Base-by-base conservation (phyloP, 225 moss, liverwort and hornwort species). In the Bryum argenteum region DNA sequence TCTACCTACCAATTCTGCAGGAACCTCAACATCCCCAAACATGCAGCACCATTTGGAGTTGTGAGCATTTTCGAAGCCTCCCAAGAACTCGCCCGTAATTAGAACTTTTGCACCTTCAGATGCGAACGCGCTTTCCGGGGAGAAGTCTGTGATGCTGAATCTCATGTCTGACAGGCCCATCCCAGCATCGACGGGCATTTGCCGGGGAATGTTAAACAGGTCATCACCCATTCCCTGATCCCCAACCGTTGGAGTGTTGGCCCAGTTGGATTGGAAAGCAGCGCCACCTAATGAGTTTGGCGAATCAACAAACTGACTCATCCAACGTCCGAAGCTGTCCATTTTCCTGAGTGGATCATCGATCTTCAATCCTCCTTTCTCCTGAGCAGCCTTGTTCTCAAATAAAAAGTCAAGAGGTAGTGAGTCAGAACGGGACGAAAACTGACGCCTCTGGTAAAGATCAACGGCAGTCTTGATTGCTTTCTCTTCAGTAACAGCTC, bases 11-110 rank as follows among this genome's bases (percentile, higher is more conserved):
- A 91, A 74, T 55, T 94, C 93, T 39, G 89, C 88, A 79, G 90
- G 83, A 33, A 94, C 94, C 82, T 98, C 97, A 57, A 88, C 63
- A 58, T 85, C 87, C 18, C 97, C 97, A 70, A 98, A 98, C 97
- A 98, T 94, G 67, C 94, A 92, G 75, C 82, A 82, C 94, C 94
- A 98, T 54, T 75, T 89, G 38, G 83, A 73, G 28, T 87, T 81
- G 45, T 66, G 54, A 17, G 83, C 78, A 42, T 82, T 85, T 13
- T 79, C 79, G 12, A 78, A 81, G 11, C 66, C 57, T 37, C 85
- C 83, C 80, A 92, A 75, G 42, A 94, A 98, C 10, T 63, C 75
- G 37, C 94, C 97, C 21, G 86, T 82, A 11, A 98, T 82, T 20
- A 98, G 65, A 9, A 98, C 92, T 84, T 94, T 98, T 16, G 84